Evolutionary conservation across 345 rosid species (phyloP).

Genomic region (Syzygium oleosum): DNA sequence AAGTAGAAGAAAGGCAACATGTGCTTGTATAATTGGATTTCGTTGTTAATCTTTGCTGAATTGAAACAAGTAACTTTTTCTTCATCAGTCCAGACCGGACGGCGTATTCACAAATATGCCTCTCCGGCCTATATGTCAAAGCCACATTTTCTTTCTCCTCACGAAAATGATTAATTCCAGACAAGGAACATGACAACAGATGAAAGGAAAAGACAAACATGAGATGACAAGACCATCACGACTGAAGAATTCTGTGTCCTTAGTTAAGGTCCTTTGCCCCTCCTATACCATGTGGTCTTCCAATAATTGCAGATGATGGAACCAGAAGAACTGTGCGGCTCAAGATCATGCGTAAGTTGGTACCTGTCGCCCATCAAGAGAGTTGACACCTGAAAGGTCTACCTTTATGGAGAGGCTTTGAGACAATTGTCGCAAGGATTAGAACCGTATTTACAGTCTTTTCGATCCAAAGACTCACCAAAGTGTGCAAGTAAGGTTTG

Average conservation of each 20-base stretch:
- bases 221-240: not conserved
- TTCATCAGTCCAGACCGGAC: not conserved
- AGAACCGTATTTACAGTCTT: constrained; percentile 49
- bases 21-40: not conserved
- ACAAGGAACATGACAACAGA: not conserved
- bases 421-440: constrained; percentile 86
- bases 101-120: not conserved
- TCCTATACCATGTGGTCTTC: not conserved
- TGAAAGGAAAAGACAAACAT: not conserved
- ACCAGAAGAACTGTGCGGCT: not conserved
- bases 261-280: not conserved
- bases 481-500: constrained; percentile 72
- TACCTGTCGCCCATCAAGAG: not conserved
- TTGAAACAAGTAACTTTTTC: not conserved
- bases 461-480: constrained; percentile 58
- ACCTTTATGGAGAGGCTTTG: constrained; percentile 24
- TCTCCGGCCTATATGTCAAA: not conserved
- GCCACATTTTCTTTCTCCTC: not conserved
- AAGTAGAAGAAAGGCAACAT: not conserved
- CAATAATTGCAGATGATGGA: not conserved
- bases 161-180: not conserved
- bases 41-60: not conserved
- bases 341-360: not conserved
- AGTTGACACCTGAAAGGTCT: not conserved
- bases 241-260: not conserved